Evolutionary conservation across 768 basidiomycete species (phyloP).

Genomic region (Termitomyces sp.): DNA sequence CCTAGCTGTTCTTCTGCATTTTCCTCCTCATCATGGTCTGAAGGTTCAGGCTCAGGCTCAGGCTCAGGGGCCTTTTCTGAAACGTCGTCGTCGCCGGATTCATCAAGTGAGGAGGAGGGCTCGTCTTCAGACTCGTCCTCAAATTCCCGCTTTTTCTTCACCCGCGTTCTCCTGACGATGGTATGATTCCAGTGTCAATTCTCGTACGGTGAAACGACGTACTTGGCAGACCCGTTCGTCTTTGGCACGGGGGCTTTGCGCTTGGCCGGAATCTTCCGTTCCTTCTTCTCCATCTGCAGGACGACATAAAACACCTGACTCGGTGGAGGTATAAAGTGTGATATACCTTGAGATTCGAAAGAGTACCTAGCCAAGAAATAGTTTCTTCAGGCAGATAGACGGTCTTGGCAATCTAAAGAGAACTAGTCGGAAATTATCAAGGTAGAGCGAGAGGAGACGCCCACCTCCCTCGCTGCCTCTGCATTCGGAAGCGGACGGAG

Average conservation of each 20-base stretch:
- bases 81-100: constrained; percentile 36
- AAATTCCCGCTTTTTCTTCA: constrained; percentile 24
- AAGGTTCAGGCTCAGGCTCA: constrained; percentile 9
- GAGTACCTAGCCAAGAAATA: constrained; percentile 49
- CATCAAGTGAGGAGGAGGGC: constrained; percentile 19
- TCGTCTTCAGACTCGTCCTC: constrained; percentile 40
- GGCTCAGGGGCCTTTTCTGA: constrained; percentile 21
- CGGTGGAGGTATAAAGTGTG: constrained; percentile 1
- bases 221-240: constrained; percentile 48
- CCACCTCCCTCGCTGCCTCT: constrained; percentile 62
- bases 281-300: constrained; percentile 34
- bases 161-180: constrained; percentile 28
- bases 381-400: constrained; percentile 63
- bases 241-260: constrained; percentile 45
- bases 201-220: constrained; percentile 13
- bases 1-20: constrained; percentile 24
- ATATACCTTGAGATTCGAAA: constrained; percentile 32
- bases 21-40: constrained; percentile 18
- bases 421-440: neutral
- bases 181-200: neutral
- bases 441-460: neutral
- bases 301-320: neutral
- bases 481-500: constrained; percentile 63
- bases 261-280: constrained; percentile 45
- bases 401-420: constrained; percentile 54